Evolutionary conservation across 208 protist species (phyloP), one percentile per base, ranked within the genome.

Genomic region (Phytomonas sp.): DNA sequence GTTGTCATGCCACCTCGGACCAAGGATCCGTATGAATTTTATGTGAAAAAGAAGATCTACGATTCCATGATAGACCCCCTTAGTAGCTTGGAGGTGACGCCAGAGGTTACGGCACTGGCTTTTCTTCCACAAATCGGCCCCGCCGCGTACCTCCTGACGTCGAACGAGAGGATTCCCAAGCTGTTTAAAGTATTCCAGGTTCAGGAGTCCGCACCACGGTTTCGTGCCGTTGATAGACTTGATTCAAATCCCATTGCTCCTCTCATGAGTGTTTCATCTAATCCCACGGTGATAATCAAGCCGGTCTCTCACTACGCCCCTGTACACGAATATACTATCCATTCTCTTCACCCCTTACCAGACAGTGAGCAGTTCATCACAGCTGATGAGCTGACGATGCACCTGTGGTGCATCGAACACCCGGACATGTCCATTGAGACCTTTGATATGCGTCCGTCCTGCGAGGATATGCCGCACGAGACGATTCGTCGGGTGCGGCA

Each of bases 361-460:
- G 85, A 92, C 75, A 75, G 76, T 66, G 77, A 84, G 67, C 88
- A 94, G 76, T 96, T 96, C 73, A 82, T 84, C 45, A 91, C 88
- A 16, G 86, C 87, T 30, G 91, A 96, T 70, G 87, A 96, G 63
- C 76, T 92, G 8, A 84, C 81, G 23, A 81, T 96, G 62, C 82
- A 86, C 67, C 77, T 94, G 79, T 96, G 91, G 91, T 94, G 88
- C 76, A 85, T 84, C 34, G 91, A 94, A 65, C 88, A 93, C 73
- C 84, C 86, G 3, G 87, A 96, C 63, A 88, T 83, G 7, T 93
- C 86, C 26, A 86, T 96, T 52, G 88, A 94, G 29, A 87, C 80
- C 10, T 92, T 84, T 75, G 76, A 82, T 70, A 56, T 95, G 67
- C 85, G 84, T 31, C 72, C 81, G 12, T 29, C 61, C 61, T 65